Percentiles rank a stretch among this genome's conserved stretches.
Evolutionary conservation across 192 early-diverging fungal genomes (phyloP).

Genomic region (Coemansia sp.): DNA sequence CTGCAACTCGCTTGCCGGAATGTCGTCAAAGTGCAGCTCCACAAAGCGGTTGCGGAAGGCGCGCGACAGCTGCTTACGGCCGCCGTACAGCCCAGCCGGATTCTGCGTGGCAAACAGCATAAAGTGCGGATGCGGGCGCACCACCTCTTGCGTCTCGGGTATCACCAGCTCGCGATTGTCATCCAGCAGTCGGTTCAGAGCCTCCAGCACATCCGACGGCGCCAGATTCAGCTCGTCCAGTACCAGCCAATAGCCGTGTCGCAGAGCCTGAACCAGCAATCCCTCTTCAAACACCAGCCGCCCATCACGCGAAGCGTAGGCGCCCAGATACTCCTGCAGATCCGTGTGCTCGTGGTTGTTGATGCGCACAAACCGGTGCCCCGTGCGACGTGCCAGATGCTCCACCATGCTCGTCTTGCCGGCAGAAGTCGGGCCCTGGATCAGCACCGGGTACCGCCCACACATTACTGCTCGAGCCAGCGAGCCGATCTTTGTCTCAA

Average conservation of each 20-base stretch:
- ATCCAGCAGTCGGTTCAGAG: slow-evolving; percentile 94
- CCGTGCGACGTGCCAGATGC: slow-evolving; percentile 84
- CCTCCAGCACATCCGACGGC: slow-evolving; percentile 96
- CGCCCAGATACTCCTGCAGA: slow-evolving; percentile 95
- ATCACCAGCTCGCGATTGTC: slow-evolving; percentile 97
- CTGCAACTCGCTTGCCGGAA: slow-evolving; percentile 89
- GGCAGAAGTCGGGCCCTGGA: slow-evolving; percentile 97
- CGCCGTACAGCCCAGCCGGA: slow-evolving; percentile 96
- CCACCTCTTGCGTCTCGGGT: slow-evolving; percentile 91
- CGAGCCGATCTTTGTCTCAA: slow-evolving; percentile 79
- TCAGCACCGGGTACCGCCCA: slow-evolving; percentile 87
- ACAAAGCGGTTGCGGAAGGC: slow-evolving; percentile 98
- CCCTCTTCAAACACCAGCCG: slow-evolving; percentile 95
- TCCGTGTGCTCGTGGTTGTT: slow-evolving; percentile 99
- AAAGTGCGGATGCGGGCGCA: slow-evolving; percentile 92
- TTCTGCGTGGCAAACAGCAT: slow-evolving; percentile 99
- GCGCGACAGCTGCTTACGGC: slow-evolving; percentile 90
- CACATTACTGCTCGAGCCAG: slow-evolving; percentile 91
- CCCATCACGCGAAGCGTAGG: slow-evolving; percentile 85
- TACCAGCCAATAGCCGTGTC: slow-evolving; percentile 96
- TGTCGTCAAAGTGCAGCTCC: slow-evolving; percentile 96
- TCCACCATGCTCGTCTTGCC: slow-evolving; percentile 99
- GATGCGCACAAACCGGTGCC: slow-evolving; percentile 95
- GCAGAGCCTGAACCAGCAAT: slow-evolving; percentile 87
- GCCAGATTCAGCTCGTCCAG: slow-evolving; percentile 98